A percentile compares a stretch with the other conserved stretches of the same genome.
Conservation (phyloP, 2,329 filamentous ascomycete species). For the Knoxdaviesia capensis region DNA sequence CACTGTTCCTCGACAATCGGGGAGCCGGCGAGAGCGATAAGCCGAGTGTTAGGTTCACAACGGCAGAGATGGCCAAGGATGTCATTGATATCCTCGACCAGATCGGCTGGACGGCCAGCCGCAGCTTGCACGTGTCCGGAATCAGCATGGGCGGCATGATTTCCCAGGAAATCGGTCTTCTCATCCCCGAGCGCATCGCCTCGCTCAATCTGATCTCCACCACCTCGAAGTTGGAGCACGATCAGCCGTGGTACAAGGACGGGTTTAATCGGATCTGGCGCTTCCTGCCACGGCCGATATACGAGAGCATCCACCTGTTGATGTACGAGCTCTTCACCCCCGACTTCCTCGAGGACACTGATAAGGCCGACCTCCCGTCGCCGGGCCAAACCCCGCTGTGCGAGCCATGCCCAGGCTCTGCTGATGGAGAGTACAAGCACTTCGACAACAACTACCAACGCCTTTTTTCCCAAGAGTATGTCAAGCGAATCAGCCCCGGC, state of each 20-base stretch:
- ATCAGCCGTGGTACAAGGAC: constrained; percentile 13
- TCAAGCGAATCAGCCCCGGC: constrained; percentile 41
- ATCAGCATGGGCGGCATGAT: constrained; percentile 88
- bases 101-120: constrained; percentile 41
- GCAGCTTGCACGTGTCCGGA: constrained; percentile 46
- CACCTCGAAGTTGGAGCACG: constrained; percentile 38
- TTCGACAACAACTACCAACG: constrained; percentile 67
- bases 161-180: constrained; percentile 52
- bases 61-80: constrained; percentile 69
- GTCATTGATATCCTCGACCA: constrained; percentile 48
- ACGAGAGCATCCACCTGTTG: constrained; percentile 42
- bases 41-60: constrained; percentile 59
- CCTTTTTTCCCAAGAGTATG: constrained; percentile 60
- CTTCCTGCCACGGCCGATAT: constrained; percentile 50
- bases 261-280: constrained; percentile 31
- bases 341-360: constrained; percentile 40
- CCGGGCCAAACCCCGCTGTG: constrained; percentile 18
- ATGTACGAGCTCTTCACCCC: constrained; percentile 45
- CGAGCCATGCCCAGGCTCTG: constrained; percentile 11
- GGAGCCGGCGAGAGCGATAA: constrained; percentile 67
- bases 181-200: constrained; percentile 29
- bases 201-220: constrained; percentile 42
- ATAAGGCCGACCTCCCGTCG: constrained; percentile 31
- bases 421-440: constrained; percentile 18
- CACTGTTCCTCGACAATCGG: constrained; percentile 65